phyloP scores from a whole-genome alignment of 208 protist species.

The Acanthamoeba triangularis region DNA sequence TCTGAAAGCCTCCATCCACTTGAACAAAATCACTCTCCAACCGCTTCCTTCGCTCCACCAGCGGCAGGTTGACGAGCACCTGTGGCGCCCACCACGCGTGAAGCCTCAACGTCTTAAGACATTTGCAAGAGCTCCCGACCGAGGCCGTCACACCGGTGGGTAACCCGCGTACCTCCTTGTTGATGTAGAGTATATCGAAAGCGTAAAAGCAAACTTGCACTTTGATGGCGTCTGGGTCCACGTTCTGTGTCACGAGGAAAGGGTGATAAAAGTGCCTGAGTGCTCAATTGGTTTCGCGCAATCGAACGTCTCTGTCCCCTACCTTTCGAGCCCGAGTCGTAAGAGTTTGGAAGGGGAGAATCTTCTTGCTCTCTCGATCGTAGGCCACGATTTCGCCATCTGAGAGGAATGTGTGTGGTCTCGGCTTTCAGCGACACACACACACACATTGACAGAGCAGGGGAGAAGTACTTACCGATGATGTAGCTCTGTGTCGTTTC shows the following conservation, averaged over 20 bases:
- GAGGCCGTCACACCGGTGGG: no score
- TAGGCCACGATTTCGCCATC: slow-evolving; percentile 99
- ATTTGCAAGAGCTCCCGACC: background rate
- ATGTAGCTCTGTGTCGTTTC: slow-evolving; percentile 80
- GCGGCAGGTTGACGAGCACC: slow-evolving; percentile 93
- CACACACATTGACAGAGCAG: slow-evolving; percentile 87
- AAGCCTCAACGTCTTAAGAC: background rate
- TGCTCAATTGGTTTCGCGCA: slow-evolving; percentile 84
- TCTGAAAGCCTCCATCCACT: slow-evolving; percentile 92
- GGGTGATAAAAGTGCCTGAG: slow-evolving; percentile 55
- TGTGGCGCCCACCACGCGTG: background rate
- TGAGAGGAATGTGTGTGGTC: background rate
- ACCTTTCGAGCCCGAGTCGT: slow-evolving; percentile 90
- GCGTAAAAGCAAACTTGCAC: slow-evolving; percentile 99
- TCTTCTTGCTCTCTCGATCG: slow-evolving; percentile 93
- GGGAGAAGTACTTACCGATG: slow-evolving; percentile 89
- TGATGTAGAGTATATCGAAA: slow-evolving; percentile 99
- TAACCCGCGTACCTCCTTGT: slow-evolving; percentile 91
- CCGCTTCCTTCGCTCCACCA: slow-evolving; percentile 93
- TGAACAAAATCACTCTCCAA: slow-evolving; percentile 92
- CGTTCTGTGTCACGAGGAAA: slow-evolving; percentile 91
- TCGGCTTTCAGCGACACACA: no score
- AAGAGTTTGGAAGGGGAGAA: slow-evolving; percentile 97
- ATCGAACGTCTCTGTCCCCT: background rate
- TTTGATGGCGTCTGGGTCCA: slow-evolving; percentile 94